phyloP scores from a whole-genome alignment of 495 filamentous ascomycete species.

The Daldinia childiae region DNA sequence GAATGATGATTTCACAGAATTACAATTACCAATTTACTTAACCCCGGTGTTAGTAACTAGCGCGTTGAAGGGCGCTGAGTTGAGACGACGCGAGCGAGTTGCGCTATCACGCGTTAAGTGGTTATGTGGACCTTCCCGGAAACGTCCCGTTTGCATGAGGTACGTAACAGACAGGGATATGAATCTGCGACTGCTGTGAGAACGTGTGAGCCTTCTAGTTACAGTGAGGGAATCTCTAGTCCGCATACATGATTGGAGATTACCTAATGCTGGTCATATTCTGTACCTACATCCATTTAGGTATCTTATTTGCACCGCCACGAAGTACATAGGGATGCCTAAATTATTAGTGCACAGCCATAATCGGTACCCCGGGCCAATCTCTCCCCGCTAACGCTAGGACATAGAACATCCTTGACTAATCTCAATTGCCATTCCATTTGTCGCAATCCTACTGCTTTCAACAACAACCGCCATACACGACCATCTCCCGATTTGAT shows the following conservation, averaged over 20 bases:
- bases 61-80: slow-evolving; percentile 40
- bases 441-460: slow-evolving; percentile 8
- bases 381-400: neutral
- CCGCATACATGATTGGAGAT: neutral
- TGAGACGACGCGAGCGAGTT: slow-evolving; percentile 44
- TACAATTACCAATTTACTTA: slow-evolving; percentile 14
- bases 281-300: too few relatives aligned
- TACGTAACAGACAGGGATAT: neutral
- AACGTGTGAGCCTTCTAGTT: neutral
- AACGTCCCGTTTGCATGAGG: too few relatives aligned
- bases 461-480: slow-evolving; percentile 26
- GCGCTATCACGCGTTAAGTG: slow-evolving; percentile 50
- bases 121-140: slow-evolving; percentile 22
- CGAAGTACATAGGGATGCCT: neutral
- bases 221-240: neutral
- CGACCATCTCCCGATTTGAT: neutral
- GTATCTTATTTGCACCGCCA: too few relatives aligned
- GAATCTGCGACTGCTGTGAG: neutral
- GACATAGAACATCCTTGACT: neutral
- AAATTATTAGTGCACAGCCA: neutral
- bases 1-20: slow-evolving; percentile 36
- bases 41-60: slow-evolving; percentile 9
- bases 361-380: neutral
- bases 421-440: neutral
- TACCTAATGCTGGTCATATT: neutral